Base-by-base conservation (phyloP, 1,284 basidiomycete genomes). In the Naganishia sp. region DNA sequence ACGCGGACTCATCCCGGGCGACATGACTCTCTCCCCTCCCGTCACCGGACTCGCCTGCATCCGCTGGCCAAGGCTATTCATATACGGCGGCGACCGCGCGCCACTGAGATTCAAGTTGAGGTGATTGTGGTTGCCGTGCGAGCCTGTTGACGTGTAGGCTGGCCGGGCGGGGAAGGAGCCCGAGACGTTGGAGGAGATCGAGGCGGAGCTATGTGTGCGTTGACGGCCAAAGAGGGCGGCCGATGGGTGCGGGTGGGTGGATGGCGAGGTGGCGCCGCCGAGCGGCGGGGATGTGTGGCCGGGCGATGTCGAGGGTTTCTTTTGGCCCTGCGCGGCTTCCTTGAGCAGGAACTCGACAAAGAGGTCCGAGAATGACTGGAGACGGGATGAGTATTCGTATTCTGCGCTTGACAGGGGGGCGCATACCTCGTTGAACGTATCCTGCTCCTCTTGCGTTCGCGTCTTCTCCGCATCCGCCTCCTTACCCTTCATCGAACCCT, bases 261-360 rank as follows among this genome's bases (percentile, higher is more conserved):
- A n/a, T 50, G 43, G 39, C n/a, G 46, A 23, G 3, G 56, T 31
- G n/a, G 52, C 15, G 7, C 59, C 59, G 39, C 46, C 48, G 10
- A 61, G 6, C 42, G 11, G 45, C 18, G 57, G 57, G 16, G 57
- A 60, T 6, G 5, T 23, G 4, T 25, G 25, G 25, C 11, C 25
- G 45, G 45, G 57, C 13, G 21, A 31, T 5, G 48, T 52, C 16
- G 59, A 10, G 4, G 48, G 25, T 16, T 53, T 54, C 42, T 36
- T 55, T 66, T 78, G 75, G 10, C 78, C 78, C 68, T 80, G 79
- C 3, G 85, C 85, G 0, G 92, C 88, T 81, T 95, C 92, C 48
- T 92, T 94, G 70, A 96, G 86, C 2, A 97, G 84, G 75, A 94
- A 97, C 79, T 97, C 94, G 59, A 97, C 93, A 87, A 92, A 97